Base-by-base conservation (phyloP, 2,329 filamentous ascomycete species). In the Aureobasidium sp. region DNA sequence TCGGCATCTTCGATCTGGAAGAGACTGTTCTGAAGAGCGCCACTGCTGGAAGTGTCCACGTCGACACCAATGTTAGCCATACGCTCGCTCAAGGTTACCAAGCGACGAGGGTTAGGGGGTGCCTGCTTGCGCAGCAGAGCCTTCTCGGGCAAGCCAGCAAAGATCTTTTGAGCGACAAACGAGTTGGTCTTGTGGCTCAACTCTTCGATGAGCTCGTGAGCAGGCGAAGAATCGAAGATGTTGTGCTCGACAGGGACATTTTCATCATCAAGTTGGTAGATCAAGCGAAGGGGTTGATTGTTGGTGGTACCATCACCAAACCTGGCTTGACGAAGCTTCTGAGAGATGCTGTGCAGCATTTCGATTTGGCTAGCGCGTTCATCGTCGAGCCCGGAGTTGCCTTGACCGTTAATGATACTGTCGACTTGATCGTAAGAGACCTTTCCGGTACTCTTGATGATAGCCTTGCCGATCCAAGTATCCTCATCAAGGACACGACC, bases 211-310 rank as follows among this genome's bases (percentile, higher is more conserved):
- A 97, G 84, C 77, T 97, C 93, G 66, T 95, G 91, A 2, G 92
- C 90, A 10, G 87, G 82, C 13, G 90, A 91, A 34, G 90, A 93
- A 74, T 97, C 88, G 71, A 97, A 99, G 66, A 99, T 89, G 78
- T 97, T 99, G 73, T 91, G 86, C 78, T 96, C 92, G 44, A 97
- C 92, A 2, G 93, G 94, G 59, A 97, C 91, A 74, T 97, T 97
- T 81, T 99, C 94, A 69, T 99, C 94, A 69, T 99, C 94, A 44
- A 97, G 83, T 77, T 96, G 92, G 76, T 96, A 92, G 65, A 97
- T 81, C 51, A 99, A 83, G 63, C 94, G 89, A 59, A 99, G 84
- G 44, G 93, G 87, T 37, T 92, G 89, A 69, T 96, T 89, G 13
- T 89, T 86, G 66, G 89, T 85, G 47, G 86, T 86, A 39, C 89